Evolutionary conservation across 768 basidiomycete species (phyloP).

Genomic region (Hericium rajendrae): DNA sequence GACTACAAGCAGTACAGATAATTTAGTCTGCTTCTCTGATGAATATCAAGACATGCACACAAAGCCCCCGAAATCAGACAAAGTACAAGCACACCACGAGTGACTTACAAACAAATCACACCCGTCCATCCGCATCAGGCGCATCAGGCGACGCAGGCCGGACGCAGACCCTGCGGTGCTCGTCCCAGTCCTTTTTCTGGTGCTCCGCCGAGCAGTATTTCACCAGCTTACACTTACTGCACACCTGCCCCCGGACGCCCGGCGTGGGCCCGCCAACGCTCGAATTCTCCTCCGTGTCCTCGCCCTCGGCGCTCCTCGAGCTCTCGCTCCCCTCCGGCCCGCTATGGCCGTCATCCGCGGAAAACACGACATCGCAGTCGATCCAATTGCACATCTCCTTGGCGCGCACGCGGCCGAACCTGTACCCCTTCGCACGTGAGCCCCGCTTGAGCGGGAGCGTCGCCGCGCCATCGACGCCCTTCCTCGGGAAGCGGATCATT

Average conservation of each 20-base stretch:
- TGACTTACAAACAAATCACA: neutral
- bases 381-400: slow-evolving; percentile 80
- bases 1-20: too few species aligned
- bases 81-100: neutral
- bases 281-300: slow-evolving; percentile 7
- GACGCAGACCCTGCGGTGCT: slow-evolving; percentile 63
- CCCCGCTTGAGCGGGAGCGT: slow-evolving; percentile 57
- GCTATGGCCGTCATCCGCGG: slow-evolving; percentile 32
- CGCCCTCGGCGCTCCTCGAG: slow-evolving; percentile 13
- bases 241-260: slow-evolving; percentile 40
- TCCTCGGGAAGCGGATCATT: slow-evolving; percentile 70
- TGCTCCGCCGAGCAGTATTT: slow-evolving; percentile 71
- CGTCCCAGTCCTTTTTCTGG: slow-evolving; percentile 70
- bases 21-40: too few species aligned
- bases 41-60: neutral
- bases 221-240: slow-evolving; percentile 71
- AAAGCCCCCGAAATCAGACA: neutral
- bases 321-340: slow-evolving; percentile 27
- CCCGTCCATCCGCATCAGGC: neutral
- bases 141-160: slow-evolving; percentile 17
- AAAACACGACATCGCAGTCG: slow-evolving; percentile 57
- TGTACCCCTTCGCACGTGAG: slow-evolving; percentile 28
- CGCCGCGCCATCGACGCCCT: slow-evolving; percentile 50
- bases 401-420: slow-evolving; percentile 33
- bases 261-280: slow-evolving; percentile 2